A percentile compares a stretch with the other conserved stretches of the same genome.
These are phyloP conservation scores for Xerocomellus amylosporus DNA, from an alignment of 768 basidiomycete species.

Conservation along the genomic window DNA sequence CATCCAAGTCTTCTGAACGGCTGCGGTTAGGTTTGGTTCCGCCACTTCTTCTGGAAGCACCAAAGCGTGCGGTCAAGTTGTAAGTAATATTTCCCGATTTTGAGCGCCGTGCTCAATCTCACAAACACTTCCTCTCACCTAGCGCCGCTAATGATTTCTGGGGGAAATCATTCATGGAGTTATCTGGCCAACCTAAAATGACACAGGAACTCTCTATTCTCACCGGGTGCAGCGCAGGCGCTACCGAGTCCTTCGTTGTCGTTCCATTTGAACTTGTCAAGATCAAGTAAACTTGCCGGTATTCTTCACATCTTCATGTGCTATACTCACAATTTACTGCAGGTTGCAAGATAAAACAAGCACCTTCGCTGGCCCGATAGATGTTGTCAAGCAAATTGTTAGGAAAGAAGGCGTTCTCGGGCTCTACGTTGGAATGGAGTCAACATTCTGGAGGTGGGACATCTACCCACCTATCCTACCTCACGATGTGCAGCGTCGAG, in stretches of 20 bases:
- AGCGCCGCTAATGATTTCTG: constrained; percentile 93
- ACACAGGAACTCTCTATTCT: constrained; percentile 81
- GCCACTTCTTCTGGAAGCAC: constrained; percentile 92
- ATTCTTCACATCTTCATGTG: constrained; percentile 6
- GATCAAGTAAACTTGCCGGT: constrained; percentile 55
- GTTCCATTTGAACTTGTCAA: constrained; percentile 97
- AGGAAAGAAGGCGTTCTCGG: constrained; percentile 78
- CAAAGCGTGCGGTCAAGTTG: constrained; percentile 98
- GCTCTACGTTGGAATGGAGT: constrained; percentile 92
- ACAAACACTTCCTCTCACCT: constrained; percentile 3
- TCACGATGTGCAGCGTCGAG: not conserved
- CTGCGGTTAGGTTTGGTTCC: constrained; percentile 74
- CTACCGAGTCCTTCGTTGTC: constrained; percentile 92
- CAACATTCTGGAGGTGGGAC: constrained; percentile 89
- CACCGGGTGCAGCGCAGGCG: constrained; percentile 93
- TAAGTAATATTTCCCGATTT: constrained; percentile 34
- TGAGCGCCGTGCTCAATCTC: not conserved
- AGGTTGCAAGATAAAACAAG: constrained; percentile 92
- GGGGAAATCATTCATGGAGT: constrained; percentile 72
- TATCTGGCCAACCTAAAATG: constrained; percentile 79
- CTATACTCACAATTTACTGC: not conserved
- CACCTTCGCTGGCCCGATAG: constrained; percentile 87
- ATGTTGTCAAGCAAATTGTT: constrained; percentile 80
- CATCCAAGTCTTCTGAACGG: not conserved
- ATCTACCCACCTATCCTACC: not conserved